Base-by-base conservation (phyloP, 805 yeast species). In the Yamadazyma ubonensis region DNA sequence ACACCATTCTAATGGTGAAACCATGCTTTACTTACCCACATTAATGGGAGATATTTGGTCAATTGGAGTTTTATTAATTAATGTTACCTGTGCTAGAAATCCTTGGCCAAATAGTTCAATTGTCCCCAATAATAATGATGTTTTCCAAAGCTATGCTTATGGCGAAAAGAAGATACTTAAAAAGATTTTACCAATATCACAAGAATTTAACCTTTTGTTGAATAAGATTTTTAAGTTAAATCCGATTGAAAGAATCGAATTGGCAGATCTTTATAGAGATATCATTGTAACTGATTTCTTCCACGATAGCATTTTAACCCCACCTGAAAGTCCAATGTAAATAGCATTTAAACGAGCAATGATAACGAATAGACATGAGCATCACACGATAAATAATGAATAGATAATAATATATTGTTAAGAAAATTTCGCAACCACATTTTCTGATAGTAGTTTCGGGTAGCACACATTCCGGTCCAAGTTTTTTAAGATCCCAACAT, bases 61-160 rank as follows among this genome's bases (percentile, higher is more conserved):
- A 2, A 63, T 89, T 36, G 91, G 90, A 2, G 81, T 89, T 25
- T 81, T 89, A 16, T 65, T 89, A 40, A 80, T 89, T 47, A 89
- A 89, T 57, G 67, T 90, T 38, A 74, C 86, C 8, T 86, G 95
- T 49, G 81, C 86, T 29, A 74, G 95, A 58, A 90, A 89, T 53
- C 96, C 96, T 20, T 89, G 96, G 96, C 76, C 86, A 36, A 79
- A 82, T 50, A 95, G 96, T 8, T 75, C 83, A 38, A 65, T 78
- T 28, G 55, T 54, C 8, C 73, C 74, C 31, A 88, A 82, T 52
- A 63, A 73, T 28, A 60, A 58, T 30, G 63, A 63, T 32, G 73
- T 95, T 0, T 89, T 84, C 61, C 67, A 67, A 43, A 81, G 79
- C 18, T 90, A 75, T 58, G 67, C 78, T 25, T 76, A 81, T 49